Conservation (phyloP, 75 land plant species). For the Adiantum capillusveneris region DNA sequence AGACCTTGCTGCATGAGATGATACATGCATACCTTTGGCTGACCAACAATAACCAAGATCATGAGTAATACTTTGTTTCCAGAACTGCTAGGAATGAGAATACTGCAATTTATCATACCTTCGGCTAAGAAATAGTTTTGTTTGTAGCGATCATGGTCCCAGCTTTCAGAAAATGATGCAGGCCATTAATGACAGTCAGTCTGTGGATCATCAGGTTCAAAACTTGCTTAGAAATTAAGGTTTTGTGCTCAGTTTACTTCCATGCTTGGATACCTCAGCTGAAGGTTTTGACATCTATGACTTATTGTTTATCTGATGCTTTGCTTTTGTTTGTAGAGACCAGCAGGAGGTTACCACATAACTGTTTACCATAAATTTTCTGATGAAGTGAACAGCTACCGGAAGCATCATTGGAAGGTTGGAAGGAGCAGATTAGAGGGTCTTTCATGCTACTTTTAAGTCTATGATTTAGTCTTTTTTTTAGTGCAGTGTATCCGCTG, state of each 20-base stretch:
- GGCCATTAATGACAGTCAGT: constrained; percentile 22
- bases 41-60: constrained; percentile 25
- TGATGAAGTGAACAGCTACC: constrained; percentile 27
- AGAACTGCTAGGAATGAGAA: not conserved
- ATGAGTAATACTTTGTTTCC: constrained; percentile 15
- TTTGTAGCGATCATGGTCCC: constrained; percentile 38
- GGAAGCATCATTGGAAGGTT: constrained; percentile 34
- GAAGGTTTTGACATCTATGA: constrained; percentile 2
- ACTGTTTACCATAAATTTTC: constrained; percentile 23
- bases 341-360: constrained; percentile 28
- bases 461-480: too few species aligned
- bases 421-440: too few species aligned
- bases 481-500: constrained; percentile 39
- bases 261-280: not conserved
- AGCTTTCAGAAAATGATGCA: constrained; percentile 28
- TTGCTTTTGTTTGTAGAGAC: constrained; percentile 29
- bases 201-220: constrained; percentile 30
- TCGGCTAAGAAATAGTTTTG: not conserved
- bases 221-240: not conserved
- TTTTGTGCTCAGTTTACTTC: not conserved
- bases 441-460: too few species aligned
- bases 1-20: constrained; percentile 47
- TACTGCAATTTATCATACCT: not conserved
- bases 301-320: not conserved
- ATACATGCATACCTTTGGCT: constrained; percentile 44